Evolutionary conservation across 768 basidiomycete genomes (phyloP).

Genomic region (Postia placenta): DNA sequence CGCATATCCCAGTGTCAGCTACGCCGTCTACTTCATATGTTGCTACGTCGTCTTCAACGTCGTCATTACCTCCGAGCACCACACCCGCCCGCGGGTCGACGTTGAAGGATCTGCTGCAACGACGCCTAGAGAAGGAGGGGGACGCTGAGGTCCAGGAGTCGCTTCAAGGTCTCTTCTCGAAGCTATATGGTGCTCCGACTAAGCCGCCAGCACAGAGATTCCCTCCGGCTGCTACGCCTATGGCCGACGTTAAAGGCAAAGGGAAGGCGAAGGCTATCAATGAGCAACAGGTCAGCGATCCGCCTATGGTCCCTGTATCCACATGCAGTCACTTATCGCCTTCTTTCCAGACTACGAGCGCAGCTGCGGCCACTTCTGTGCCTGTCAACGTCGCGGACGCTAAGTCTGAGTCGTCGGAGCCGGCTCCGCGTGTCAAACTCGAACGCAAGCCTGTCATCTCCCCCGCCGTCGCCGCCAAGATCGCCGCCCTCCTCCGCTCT

Average conservation of each 20-base stretch:
- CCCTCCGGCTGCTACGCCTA: background rate
- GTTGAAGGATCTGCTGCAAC: conserved; percentile 12
- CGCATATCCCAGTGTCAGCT: background rate
- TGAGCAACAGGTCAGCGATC: background rate
- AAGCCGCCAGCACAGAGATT: background rate
- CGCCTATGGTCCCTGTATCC: background rate
- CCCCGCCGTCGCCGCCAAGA: conserved; percentile 12
- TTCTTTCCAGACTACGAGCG: background rate
- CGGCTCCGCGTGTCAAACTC: conserved; percentile 6
- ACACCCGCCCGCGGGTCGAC: background rate
- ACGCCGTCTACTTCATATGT: background rate
- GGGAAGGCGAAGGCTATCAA: background rate
- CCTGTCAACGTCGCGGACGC: background rate
- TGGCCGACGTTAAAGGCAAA: conserved; percentile 2
- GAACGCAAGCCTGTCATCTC: conserved; percentile 16
- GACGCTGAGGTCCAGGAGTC: conserved; percentile 12
- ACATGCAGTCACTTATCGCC: background rate
- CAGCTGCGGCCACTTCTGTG: background rate
- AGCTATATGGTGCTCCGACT: conserved; percentile 7
- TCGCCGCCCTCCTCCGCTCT: conserved; percentile 28
- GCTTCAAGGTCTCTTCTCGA: conserved; percentile 11
- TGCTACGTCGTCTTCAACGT: background rate
- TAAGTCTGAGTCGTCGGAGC: background rate
- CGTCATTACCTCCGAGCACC: background rate
- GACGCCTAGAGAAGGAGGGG: conserved; percentile 9